phyloP scores from a whole-genome alignment of 768 basidiomycete species.

The Mycena vitilis region DNA sequence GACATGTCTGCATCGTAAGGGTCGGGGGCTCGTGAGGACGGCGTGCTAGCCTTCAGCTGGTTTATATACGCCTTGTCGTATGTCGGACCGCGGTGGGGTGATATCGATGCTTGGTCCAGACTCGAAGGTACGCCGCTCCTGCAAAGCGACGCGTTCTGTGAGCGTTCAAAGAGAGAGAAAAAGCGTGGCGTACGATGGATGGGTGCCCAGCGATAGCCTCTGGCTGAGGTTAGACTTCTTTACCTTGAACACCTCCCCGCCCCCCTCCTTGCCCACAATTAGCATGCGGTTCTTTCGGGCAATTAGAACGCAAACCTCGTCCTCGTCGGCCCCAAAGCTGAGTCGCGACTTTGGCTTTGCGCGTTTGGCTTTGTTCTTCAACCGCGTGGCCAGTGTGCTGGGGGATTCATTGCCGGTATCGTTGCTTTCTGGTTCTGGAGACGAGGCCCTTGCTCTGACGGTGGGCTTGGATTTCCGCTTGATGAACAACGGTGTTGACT shows the following conservation, averaged over 20 bases:
- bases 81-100: slow-evolving; percentile 63
- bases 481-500: slow-evolving; percentile 61
- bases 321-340: slow-evolving; percentile 79
- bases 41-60: slow-evolving; percentile 84
- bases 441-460: slow-evolving; percentile 53
- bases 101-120: slow-evolving; percentile 68
- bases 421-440: slow-evolving; percentile 49
- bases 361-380: slow-evolving; percentile 80
- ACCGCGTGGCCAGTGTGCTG: slow-evolving; percentile 68
- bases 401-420: slow-evolving; percentile 63
- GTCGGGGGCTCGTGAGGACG: slow-evolving; percentile 62
- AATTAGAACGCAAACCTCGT: slow-evolving; percentile 62
- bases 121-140: slow-evolving; percentile 50
- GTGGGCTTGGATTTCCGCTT: slow-evolving; percentile 60
- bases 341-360: slow-evolving; percentile 73
- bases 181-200: slow-evolving; percentile 55
- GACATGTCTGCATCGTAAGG: slow-evolving; percentile 67
- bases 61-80: slow-evolving; percentile 82
- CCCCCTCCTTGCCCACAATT: slow-evolving; percentile 59
- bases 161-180: not conserved
- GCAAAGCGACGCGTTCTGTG: slow-evolving; percentile 19
- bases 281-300: slow-evolving; percentile 38
- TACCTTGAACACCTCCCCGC: slow-evolving; percentile 76
- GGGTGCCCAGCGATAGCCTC: slow-evolving; percentile 53
- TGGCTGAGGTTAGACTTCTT: slow-evolving; percentile 58